Evolutionary conservation across 2,329 filamentous ascomycete genomes (phyloP), one percentile per base, ranked within the genome.

Genomic region (Nemania sp.): DNA sequence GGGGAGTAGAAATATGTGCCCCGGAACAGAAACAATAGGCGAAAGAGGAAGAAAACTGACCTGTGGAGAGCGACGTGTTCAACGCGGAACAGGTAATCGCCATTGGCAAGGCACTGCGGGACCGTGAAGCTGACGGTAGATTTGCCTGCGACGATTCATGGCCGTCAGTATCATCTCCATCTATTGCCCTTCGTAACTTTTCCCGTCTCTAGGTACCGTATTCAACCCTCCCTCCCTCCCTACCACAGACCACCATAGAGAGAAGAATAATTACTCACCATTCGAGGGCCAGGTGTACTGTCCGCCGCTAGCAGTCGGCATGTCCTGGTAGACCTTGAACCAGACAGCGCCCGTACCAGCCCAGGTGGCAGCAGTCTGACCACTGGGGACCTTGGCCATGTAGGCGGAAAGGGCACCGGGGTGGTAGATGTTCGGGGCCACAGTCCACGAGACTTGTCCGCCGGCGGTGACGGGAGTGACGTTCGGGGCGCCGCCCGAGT

Each of bases 251-350:
- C 1, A 28, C 19, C 2, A 1, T 30, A 36, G 28, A 24, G 8
- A 20, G 37, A 28, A 24, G 5, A 8, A 36, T 22, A 26, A 40
- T 9, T 24, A 46, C 63, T 28, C 47, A 73, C 73, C 70, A 24
- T 68, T 65, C 20, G 67, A 69, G 5, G 72, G 71, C 72, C 73
- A 76, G 1, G 51, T 68, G 47, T 75, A 66, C n/a, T 67, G 64
- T 3, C 65, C 61, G 2, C 67, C 65, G 3, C 68, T 70, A 6
- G 65, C 46, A 17, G 60, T 60, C 5, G 72, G 72, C 56, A 70
- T 65, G 56, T 75, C 72, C 64, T 75, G 70, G 63, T 65, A 73
- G 36, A 75, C 70, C 67, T 75, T 75, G 66, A 74, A 74, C 72
- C 73, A 75, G 12, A 73, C 71, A 2, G 63, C 59, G 2, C 74